Evolutionary conservation across 257 asterid genomes (phyloP).

Genomic region (Solanum piurae): DNA sequence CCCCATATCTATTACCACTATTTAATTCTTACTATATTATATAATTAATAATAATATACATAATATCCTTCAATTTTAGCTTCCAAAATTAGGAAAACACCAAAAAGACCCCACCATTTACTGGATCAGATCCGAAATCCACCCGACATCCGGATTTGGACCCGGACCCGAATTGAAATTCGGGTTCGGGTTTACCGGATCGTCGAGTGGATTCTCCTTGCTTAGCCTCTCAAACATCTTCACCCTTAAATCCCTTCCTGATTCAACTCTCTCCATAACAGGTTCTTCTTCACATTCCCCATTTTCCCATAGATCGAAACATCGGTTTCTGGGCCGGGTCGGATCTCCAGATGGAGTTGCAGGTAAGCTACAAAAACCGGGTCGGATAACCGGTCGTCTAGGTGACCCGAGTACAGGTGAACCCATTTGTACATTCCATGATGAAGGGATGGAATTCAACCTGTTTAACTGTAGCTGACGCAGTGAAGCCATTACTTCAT

Average conservation of each 20-base stretch:
- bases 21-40: background rate
- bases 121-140: conserved; percentile 60
- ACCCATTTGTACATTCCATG: conserved; percentile 18
- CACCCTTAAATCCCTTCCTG: conserved; percentile 40
- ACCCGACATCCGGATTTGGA: conserved; percentile 45
- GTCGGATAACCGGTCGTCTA: conserved; percentile 8
- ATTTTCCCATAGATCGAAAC: conserved; percentile 14
- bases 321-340: conserved; percentile 14
- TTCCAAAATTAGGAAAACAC: background rate
- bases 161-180: background rate
- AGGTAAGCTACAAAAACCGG: conserved; percentile 37
- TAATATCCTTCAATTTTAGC: background rate
- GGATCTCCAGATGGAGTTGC: conserved; percentile 23
- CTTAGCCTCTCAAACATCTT: conserved; percentile 35
- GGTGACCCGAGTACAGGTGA: conserved; percentile 19
- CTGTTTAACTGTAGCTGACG: conserved; percentile 36
- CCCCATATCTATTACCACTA: background rate
- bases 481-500: conserved; percentile 26
- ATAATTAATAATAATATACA: background rate
- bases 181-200: conserved; percentile 27
- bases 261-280: conserved; percentile 39
- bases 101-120: background rate
- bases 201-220: conserved; percentile 46
- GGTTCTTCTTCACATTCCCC: conserved; percentile 21
- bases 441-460: conserved; percentile 20